Conservation (phyloP, 116 monocot species). For the Cymodocea nodosa region DNA sequence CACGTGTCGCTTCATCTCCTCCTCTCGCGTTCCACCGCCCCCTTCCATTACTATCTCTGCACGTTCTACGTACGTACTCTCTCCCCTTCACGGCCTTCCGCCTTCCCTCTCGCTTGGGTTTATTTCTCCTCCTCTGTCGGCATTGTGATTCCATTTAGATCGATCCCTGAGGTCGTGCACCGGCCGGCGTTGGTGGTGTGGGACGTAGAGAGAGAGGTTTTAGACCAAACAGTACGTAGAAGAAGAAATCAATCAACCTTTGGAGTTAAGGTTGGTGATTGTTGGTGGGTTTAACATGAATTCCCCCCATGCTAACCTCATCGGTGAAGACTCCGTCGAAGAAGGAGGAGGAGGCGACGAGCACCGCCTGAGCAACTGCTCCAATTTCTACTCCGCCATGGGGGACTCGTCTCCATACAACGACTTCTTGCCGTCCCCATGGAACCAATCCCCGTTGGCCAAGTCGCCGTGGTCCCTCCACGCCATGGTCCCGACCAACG, state of each 20-base stretch:
- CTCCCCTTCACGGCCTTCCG: not conserved
- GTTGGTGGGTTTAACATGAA: too few species aligned
- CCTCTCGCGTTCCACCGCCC: not conserved
- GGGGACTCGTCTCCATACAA: slow-evolving; percentile 2
- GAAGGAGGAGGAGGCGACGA: not conserved
- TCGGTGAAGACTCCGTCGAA: too few species aligned
- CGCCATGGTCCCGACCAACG: slow-evolving; percentile 2
- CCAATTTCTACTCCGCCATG: slow-evolving; percentile 1
- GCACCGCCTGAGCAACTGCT: not conserved
- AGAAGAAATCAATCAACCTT: too few species aligned
- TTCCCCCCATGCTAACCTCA: too few species aligned
- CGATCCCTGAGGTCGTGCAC: too few species aligned
- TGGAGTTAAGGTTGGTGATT: too few species aligned
- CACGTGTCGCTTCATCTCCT: not conserved
- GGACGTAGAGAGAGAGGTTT: too few species aligned
- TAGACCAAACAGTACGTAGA: too few species aligned
- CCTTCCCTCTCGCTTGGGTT: not conserved
- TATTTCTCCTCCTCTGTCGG: too few species aligned
- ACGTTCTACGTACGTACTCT: not conserved
- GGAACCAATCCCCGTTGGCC: slow-evolving; percentile 6
- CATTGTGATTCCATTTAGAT: too few species aligned
- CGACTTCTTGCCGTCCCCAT: not conserved
- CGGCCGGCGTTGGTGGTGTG: too few species aligned
- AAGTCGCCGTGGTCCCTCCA: slow-evolving; percentile 25
- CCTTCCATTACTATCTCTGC: not conserved